Evolutionary conservation across 495 filamentous ascomycete genomes (phyloP).

Genomic region (Immersiella caudata): DNA sequence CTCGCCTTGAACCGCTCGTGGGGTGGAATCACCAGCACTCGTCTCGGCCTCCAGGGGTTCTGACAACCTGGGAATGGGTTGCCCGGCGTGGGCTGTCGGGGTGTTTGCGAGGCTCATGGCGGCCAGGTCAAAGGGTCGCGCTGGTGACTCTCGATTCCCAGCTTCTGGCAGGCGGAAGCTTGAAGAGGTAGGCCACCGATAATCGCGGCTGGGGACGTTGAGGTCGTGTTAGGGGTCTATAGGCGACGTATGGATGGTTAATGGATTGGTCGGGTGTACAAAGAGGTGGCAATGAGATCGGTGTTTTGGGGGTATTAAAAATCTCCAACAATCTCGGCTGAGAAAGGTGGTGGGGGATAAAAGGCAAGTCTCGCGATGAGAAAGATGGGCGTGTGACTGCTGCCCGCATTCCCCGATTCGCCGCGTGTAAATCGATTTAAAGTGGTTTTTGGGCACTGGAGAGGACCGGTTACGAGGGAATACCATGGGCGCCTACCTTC

Average conservation of each 20-base stretch:
- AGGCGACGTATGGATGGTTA: constrained; percentile 12
- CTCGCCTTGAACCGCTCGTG: constrained; percentile 40
- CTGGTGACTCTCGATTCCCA: background rate
- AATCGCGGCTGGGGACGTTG: background rate
- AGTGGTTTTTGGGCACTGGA: constrained; percentile 29
- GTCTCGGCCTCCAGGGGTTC: constrained; percentile 37
- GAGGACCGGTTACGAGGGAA: constrained; percentile 7
- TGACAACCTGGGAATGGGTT: constrained; percentile 33
- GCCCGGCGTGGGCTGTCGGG: constrained; percentile 25
- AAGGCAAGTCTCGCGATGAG: constrained; percentile 28
- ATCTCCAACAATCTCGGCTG: constrained; percentile 32
- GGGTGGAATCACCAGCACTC: constrained; percentile 39
- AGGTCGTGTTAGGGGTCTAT: constrained; percentile 7
- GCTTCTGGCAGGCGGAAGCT: background rate
- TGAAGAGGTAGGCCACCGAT: background rate
- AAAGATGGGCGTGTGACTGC: constrained; percentile 22
- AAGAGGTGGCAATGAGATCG: background rate
- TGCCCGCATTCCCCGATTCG: constrained; percentile 34
- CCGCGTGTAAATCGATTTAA: constrained; percentile 31
- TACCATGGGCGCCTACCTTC: constrained; percentile 25
- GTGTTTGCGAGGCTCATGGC: constrained; percentile 35
- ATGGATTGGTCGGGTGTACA: background rate
- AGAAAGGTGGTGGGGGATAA: constrained; percentile 28
- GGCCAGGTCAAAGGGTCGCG: background rate
- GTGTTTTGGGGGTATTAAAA: constrained; percentile 2